Percentiles rank a stretch among this genome's conserved stretches.
phyloP scores from a whole-genome alignment of 169 alveolate genomes.

The Plasmodium cynomolgi region DNA sequence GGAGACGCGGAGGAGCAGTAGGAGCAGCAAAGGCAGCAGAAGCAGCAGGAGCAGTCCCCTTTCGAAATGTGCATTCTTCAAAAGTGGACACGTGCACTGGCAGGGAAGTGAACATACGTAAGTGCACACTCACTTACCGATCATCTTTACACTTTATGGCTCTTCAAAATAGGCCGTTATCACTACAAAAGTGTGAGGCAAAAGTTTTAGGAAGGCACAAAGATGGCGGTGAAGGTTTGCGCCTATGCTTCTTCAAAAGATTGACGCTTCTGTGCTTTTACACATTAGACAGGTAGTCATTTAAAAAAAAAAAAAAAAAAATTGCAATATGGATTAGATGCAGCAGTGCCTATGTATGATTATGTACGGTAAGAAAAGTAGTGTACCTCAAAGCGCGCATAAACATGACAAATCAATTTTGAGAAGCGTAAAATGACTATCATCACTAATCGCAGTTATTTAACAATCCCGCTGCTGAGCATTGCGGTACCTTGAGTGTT shows the following conservation, averaged over 20 bases:
- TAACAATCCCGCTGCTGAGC: neutral
- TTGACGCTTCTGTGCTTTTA: conserved; percentile 1
- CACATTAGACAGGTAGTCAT: conserved; percentile 1
- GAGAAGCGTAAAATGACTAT: neutral
- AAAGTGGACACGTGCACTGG: neutral
- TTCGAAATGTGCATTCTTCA: neutral
- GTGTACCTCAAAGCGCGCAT: neutral
- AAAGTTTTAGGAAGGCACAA: neutral
- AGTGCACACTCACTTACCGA: neutral
- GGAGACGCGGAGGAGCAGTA: neutral
- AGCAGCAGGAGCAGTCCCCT: neutral
- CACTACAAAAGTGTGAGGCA: neutral
- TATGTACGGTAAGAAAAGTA: neutral
- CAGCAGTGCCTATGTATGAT: neutral
- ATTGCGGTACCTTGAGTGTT: neutral
- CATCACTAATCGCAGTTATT: neutral
- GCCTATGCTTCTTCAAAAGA: neutral
- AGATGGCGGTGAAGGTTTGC: neutral
- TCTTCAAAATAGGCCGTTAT: neutral
- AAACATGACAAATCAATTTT: neutral
- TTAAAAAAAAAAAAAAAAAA: conserved; percentile 1
- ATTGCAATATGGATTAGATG: neutral
- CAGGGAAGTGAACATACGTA: neutral
- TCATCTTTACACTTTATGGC: neutral
- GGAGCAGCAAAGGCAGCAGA: neutral